Evolutionary conservation across 2,329 filamentous ascomycete species (phyloP).

Genomic region (Pyrenophora tritici-repentis): DNA sequence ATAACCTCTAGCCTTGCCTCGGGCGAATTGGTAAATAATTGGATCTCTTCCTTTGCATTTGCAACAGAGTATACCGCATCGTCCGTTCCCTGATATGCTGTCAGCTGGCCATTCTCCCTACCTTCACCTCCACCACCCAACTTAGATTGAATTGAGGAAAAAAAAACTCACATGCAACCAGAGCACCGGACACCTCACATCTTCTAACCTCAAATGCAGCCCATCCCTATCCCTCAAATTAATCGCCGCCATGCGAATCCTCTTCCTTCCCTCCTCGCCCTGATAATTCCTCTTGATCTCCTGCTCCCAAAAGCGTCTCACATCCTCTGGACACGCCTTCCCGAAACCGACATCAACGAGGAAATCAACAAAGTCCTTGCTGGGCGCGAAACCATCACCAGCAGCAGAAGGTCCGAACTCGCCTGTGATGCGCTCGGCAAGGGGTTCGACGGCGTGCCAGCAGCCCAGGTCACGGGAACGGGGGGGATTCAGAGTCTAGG

Average conservation of each 20-base stretch:
- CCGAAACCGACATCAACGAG: constrained; percentile 56
- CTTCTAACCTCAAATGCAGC: constrained; percentile 51
- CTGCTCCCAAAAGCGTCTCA: constrained; percentile 52
- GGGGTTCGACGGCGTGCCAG: constrained; percentile 52
- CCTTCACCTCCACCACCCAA: neutral
- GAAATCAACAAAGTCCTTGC: constrained; percentile 52
- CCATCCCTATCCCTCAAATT: constrained; percentile 57
- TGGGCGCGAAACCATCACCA: constrained; percentile 47
- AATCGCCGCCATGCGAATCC: constrained; percentile 56
- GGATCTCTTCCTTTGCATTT: constrained; percentile 56
- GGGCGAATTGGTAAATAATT: constrained; percentile 52
- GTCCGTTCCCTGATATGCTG: constrained; percentile 44
- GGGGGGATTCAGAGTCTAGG: constrained; percentile 56
- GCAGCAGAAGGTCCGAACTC: constrained; percentile 49
- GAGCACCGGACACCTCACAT: constrained; percentile 57
- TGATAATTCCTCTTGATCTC: constrained; percentile 53
- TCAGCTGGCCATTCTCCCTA: neutral
- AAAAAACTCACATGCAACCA: constrained; percentile 53
- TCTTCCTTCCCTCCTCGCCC: constrained; percentile 56
- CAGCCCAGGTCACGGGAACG: constrained; percentile 53
- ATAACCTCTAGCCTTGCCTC: constrained; percentile 52
- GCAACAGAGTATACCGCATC: constrained; percentile 50
- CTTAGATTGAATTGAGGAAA: no score
- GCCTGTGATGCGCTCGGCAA: constrained; percentile 44
- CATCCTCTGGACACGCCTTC: constrained; percentile 44